Conservation (phyloP, 495 filamentous ascomycete genomes). For the Xylaria grammica region DNA sequence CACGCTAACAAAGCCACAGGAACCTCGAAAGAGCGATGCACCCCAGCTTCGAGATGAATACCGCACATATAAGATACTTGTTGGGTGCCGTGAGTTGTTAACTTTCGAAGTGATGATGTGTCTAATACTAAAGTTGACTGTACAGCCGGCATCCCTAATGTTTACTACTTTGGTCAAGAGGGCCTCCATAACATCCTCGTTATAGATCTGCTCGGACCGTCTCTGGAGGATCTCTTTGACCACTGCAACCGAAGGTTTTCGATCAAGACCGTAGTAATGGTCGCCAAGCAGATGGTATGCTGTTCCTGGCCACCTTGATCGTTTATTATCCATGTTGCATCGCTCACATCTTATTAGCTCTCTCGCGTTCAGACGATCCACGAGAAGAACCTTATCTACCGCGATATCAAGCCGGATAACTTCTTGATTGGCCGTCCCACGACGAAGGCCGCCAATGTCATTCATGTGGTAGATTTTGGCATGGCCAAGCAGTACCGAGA, state of each 20-base stretch:
- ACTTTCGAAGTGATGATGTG: not conserved
- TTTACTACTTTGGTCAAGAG: constrained; percentile 99
- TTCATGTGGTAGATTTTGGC: constrained; percentile 98
- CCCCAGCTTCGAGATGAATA: constrained; percentile 99
- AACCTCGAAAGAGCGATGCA: constrained; percentile 98
- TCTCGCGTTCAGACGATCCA: constrained; percentile 99
- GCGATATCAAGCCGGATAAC: constrained; percentile 99
- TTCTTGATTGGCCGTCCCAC: constrained; percentile 96
- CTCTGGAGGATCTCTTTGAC: constrained; percentile 96
- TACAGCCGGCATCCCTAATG: constrained; percentile 97
- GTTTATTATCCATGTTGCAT: constrained; percentile 24
- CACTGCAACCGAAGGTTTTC: constrained; percentile 95
- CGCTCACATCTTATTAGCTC: constrained; percentile 59
- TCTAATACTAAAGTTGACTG: constrained; percentile 27
- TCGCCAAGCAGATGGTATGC: constrained; percentile 97
- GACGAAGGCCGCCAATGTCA: constrained; percentile 94
- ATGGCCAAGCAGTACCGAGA: constrained; percentile 99
- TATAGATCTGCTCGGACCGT: constrained; percentile 95
- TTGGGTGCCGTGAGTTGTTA: constrained; percentile 90
- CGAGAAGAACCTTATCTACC: constrained; percentile 99
- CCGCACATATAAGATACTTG: constrained; percentile 98
- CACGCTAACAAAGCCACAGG: constrained; percentile 54
- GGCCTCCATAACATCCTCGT: constrained; percentile 99
- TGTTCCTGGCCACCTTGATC: constrained; percentile 19
- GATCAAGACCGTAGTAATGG: constrained; percentile 98